Conservation (phyloP, 1,284 basidiomycete species). For the Pseudozyma sp. region DNA sequence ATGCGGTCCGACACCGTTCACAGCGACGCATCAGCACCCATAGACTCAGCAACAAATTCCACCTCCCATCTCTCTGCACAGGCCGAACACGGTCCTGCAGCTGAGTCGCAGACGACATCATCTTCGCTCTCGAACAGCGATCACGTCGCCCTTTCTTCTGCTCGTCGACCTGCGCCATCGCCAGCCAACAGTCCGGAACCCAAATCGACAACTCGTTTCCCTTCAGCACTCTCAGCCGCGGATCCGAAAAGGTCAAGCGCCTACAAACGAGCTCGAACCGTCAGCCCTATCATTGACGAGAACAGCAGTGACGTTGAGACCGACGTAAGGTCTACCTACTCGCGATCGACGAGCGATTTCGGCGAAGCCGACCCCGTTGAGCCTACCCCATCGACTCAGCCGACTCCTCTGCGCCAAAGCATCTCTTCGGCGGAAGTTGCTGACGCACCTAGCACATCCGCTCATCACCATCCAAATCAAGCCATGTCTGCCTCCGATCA, state of each 20-base stretch:
- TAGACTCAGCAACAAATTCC: neutral
- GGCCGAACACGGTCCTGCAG: neutral
- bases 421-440: slow-evolving; percentile 32
- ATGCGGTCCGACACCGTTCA: slow-evolving; percentile 25
- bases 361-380: slow-evolving; percentile 32
- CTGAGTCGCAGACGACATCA: neutral
- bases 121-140: slow-evolving; percentile 7
- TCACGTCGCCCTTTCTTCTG: neutral
- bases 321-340: slow-evolving; percentile 28
- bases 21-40: slow-evolving; percentile 18
- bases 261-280: slow-evolving; percentile 47
- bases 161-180: slow-evolving; percentile 30
- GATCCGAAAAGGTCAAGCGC: slow-evolving; percentile 15
- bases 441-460: neutral
- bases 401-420: slow-evolving; percentile 42
- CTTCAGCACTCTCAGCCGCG: slow-evolving; percentile 6
- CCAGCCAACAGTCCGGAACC: slow-evolving; percentile 30
- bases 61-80: slow-evolving; percentile 2
- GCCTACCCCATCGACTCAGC: slow-evolving; percentile 8
- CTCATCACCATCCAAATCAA: no score
- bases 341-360: slow-evolving; percentile 36
- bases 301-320: slow-evolving; percentile 49
- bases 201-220: slow-evolving; percentile 20
- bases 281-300: slow-evolving; percentile 52
- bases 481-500: slow-evolving; percentile 32